Base-by-base conservation (phyloP, 345 rosid species). In the Geranium brycei region DNA sequence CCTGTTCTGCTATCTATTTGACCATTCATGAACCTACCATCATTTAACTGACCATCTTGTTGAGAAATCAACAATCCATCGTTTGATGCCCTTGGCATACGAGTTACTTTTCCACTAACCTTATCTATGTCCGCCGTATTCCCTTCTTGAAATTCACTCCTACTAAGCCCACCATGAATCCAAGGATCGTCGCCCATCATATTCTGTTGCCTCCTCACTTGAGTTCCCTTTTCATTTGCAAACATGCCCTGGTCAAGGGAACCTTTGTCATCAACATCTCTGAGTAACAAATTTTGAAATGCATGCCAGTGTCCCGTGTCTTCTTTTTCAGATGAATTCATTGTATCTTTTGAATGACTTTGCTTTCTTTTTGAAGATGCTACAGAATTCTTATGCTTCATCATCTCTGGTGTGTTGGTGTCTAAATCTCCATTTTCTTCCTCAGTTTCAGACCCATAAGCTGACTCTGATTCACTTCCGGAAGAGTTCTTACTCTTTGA, bases 231-330 rank as follows among this genome's bases (percentile, higher is more conserved):
- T 75, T 83, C 99, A 81, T 76, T 82, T 41, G 80, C 76, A 71
- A 83, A 77, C 80, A 77, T 80, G 58, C 70, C 76, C 57, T 72
- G 72, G 58, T 83, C 75, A 59, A 41, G 66, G 38, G 58, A 72
- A 76, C 40, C 77, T 63, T 82, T 90, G 66, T 82, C 87, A 71
- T 85, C 89, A n/a, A 82, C 81, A 74, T 81, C 96, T 78, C 78
- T 88, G 32, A 93, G 82, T 64, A 93, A 70, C 66, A 58, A 79
- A 63, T 65, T 82, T 81, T 93, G 97, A 82, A 93, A 93, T 51
- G 95, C 99, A 63, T 84, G 83, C 99, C 99, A 93, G 31, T 90
- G 75, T 32, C 73, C 96, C 35, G 66, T 69, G 74, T 72, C 82
- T 53, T 72, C 82, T 73, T 62, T 75, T 64, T 64, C 70, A 61